Conservation (phyloP, 192 early-diverging fungal genomes). For the Coemansia sp. region DNA sequence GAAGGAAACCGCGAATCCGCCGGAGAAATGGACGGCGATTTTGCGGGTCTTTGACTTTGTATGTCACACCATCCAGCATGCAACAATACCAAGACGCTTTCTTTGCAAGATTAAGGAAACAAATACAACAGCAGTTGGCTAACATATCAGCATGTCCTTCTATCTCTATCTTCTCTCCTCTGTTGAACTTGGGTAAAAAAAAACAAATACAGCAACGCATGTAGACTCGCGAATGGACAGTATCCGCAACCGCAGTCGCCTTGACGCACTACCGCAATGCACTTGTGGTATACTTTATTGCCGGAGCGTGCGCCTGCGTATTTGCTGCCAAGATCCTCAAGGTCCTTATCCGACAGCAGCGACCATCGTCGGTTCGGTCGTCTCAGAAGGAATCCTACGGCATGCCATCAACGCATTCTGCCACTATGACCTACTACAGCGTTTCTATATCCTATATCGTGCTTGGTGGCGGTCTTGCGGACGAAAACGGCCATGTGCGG, state of each 20-base stretch:
- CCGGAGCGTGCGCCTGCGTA: slow-evolving; percentile 25
- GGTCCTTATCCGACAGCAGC: slow-evolving; percentile 33
- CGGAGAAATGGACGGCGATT: neutral
- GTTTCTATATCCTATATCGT: slow-evolving; percentile 11
- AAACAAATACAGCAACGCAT: neutral
- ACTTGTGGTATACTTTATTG: slow-evolving; percentile 6
- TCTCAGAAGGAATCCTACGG: slow-evolving; percentile 24
- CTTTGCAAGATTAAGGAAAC: neutral
- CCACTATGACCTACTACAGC: slow-evolving; percentile 29
- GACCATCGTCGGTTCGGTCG: slow-evolving; percentile 1
- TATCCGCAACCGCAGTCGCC: slow-evolving; percentile 7
- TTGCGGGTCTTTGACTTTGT: slow-evolving; percentile 9
- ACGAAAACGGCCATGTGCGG: neutral
- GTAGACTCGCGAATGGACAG: slow-evolving; percentile 43
- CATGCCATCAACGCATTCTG: slow-evolving; percentile 52
- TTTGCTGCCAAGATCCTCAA: slow-evolving; percentile 36
- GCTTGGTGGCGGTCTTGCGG: neutral
- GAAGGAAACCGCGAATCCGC: neutral
- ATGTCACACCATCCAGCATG: neutral
- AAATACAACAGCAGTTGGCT: neutral
- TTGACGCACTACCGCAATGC: slow-evolving; percentile 41
- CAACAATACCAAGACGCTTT: neutral
- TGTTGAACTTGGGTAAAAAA: neutral
- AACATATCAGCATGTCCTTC: neutral
- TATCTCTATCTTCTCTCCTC: neutral